Evolutionary conservation across 2,329 filamentous ascomycete species (phyloP).

Genomic region (Bipolaris cookei): DNA sequence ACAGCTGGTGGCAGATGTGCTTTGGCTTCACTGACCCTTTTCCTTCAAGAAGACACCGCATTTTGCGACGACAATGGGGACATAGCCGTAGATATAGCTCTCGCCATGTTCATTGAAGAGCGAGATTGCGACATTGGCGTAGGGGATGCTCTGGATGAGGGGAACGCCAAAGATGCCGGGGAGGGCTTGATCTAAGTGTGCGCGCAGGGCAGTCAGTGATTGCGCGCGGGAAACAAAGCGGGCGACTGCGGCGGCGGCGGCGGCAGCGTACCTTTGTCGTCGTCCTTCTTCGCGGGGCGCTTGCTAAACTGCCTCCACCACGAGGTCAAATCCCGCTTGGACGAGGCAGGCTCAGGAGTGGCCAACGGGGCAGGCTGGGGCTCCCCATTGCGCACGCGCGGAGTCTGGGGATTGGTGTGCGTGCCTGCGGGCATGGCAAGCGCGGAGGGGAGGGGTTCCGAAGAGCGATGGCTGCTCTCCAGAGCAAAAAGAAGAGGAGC

Average conservation of each 20-base stretch:
- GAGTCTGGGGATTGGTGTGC: conserved; percentile 47
- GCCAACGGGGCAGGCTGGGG: conserved; percentile 53
- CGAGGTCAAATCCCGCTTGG: conserved; percentile 85
- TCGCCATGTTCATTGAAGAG: conserved; percentile 89
- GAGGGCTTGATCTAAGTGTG: conserved; percentile 51
- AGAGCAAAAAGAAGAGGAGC: conserved; percentile 15
- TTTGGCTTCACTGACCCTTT: conserved; percentile 70
- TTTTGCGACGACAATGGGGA: conserved; percentile 97
- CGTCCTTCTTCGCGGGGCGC: conserved; percentile 65
- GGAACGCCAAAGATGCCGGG: conserved; percentile 94
- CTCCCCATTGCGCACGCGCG: conserved; percentile 53
- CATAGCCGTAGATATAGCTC: conserved; percentile 98
- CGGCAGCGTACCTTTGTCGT: conserved; percentile 63
- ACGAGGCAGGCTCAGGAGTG: conserved; percentile 72
- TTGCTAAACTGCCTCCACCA: conserved; percentile 97
- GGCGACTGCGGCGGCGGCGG: conserved; percentile 9
- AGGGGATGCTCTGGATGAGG: conserved; percentile 90
- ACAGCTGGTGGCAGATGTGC: conserved; percentile 19
- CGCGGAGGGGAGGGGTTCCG: conserved; percentile 10
- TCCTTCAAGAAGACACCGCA: conserved; percentile 98
- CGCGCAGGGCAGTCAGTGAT: conserved; percentile 29
- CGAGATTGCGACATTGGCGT: conserved; percentile 97
- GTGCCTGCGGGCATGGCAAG: conserved; percentile 50
- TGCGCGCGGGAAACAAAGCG: conserved; percentile 23
- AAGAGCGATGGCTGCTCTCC: conserved; percentile 37